These are phyloP conservation scores for Teratosphaeria epicoccoides DNA, from an alignment of 2,329 filamentous ascomycete species.

Conservation along the genomic window DNA sequence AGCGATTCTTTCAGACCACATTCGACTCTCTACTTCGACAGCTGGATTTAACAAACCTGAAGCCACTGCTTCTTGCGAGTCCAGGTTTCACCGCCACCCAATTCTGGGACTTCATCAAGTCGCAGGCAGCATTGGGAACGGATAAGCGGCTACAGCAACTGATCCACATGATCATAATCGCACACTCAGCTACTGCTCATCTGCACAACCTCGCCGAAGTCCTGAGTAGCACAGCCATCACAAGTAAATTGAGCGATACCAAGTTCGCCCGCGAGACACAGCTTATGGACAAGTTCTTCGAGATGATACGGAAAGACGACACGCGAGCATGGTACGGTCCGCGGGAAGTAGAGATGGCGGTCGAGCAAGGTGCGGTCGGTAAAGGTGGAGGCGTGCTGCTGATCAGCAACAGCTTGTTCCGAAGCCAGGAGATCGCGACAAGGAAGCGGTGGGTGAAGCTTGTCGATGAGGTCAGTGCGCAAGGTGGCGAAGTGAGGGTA, in stretches of 20 bases:
- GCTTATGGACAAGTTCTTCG: constrained; percentile 75
- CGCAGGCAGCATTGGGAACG: constrained; percentile 50
- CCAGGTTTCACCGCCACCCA: constrained; percentile 77
- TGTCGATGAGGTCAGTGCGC: constrained; percentile 73
- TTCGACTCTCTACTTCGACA: constrained; percentile 66
- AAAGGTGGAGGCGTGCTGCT: constrained; percentile 74
- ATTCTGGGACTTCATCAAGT: constrained; percentile 65
- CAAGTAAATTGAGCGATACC: constrained; percentile 68
- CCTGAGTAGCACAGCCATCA: constrained; percentile 68
- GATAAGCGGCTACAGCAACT: constrained; percentile 61
- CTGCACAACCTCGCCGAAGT: constrained; percentile 81
- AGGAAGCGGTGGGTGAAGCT: constrained; percentile 72
- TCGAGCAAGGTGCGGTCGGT: constrained; percentile 80
- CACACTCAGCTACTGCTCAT: constrained; percentile 77
- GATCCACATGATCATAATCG: constrained; percentile 55
- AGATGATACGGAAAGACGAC: constrained; percentile 70
- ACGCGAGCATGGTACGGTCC: constrained; percentile 85
- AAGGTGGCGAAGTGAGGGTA: constrained; percentile 80
- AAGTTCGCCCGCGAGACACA: constrained; percentile 77
- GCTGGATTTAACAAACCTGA: constrained; percentile 59
- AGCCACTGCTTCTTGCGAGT: constrained; percentile 73
- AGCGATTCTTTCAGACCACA: constrained; percentile 66
- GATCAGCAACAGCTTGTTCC: constrained; percentile 78
- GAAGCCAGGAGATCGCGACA: constrained; percentile 65
- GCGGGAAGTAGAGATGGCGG: constrained; percentile 67